Conservation (phyloP, 2,329 filamentous ascomycete genomes). For the Colletotrichum musae region DNA sequence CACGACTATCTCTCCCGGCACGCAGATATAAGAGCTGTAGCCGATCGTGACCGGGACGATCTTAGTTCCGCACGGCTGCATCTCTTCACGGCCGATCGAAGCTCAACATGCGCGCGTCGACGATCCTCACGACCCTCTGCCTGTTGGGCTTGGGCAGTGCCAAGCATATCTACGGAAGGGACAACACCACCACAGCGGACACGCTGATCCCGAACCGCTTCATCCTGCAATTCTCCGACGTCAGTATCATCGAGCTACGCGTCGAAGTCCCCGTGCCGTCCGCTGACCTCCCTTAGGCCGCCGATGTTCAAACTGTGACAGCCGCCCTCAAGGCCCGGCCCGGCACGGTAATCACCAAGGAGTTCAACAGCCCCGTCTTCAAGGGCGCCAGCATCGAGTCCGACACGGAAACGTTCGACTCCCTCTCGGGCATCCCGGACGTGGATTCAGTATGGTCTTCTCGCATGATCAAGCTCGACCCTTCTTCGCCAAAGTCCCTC, state of each 20-base stretch:
- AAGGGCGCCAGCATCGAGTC: conserved; percentile 16
- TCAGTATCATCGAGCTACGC: not conserved
- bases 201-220: conserved; percentile 14
- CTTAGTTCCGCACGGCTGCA: not conserved
- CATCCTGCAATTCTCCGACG: conserved; percentile 10
- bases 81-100: not conserved
- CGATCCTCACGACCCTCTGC: conserved; percentile 3
- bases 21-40: not conserved
- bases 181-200: conserved; percentile 3
- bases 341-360: conserved; percentile 7
- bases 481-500: not conserved
- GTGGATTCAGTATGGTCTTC: conserved; percentile 27
- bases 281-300: not conserved
- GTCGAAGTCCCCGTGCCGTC: not conserved
- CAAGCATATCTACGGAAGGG: not conserved
- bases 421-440: not conserved
- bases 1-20: not conserved
- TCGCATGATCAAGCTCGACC: conserved; percentile 11
- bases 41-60: not conserved
- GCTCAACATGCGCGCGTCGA: conserved; percentile 15
- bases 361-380: conserved; percentile 24
- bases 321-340: not conserved
- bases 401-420: conserved; percentile 1
- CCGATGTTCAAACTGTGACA: not conserved
- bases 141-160: conserved; percentile 1